phyloP scores from a whole-genome alignment of 2,329 filamentous ascomycete genomes.

The Exutisphaerella laricina region DNA sequence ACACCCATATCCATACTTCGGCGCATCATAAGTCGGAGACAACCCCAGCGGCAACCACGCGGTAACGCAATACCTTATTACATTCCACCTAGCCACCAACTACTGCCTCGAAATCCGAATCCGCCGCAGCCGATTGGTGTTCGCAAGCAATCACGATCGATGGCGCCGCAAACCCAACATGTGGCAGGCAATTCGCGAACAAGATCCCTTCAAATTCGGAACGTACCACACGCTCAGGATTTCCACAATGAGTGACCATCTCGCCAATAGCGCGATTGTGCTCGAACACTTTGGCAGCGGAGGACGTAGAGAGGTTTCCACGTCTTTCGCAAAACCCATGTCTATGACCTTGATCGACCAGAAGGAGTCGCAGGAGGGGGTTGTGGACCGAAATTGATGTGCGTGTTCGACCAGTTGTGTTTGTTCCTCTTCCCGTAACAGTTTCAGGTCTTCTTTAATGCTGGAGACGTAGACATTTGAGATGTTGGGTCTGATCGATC shows the following conservation, averaged over 20 bases:
- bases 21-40: slow-evolving; percentile 19
- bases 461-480: slow-evolving; percentile 33
- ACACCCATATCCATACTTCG: slow-evolving; percentile 16
- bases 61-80: slow-evolving; percentile 13
- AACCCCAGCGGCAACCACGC: slow-evolving; percentile 13
- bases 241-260: slow-evolving; percentile 47
- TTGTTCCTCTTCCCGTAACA: slow-evolving; percentile 38
- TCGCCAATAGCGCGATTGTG: slow-evolving; percentile 41
- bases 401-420: slow-evolving; percentile 29
- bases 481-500: slow-evolving; percentile 1
- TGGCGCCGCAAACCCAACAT: neutral
- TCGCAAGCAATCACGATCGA: slow-evolving; percentile 10
- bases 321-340: slow-evolving; percentile 14
- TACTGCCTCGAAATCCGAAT: slow-evolving; percentile 16
- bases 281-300: slow-evolving; percentile 46
- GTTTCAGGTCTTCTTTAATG: slow-evolving; percentile 38
- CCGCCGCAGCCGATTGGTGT: slow-evolving; percentile 9
- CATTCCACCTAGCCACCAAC: slow-evolving; percentile 14
- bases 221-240: slow-evolving; percentile 12
- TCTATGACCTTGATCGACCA: slow-evolving; percentile 13
- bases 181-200: slow-evolving; percentile 2
- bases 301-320: slow-evolving; percentile 15
- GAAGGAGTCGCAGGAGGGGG: slow-evolving; percentile 11
- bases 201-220: neutral
- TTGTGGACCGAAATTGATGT: slow-evolving; percentile 10